Base-by-base conservation (phyloP, 768 basidiomycete genomes). In the Symmetrospora coprosmae region DNA sequence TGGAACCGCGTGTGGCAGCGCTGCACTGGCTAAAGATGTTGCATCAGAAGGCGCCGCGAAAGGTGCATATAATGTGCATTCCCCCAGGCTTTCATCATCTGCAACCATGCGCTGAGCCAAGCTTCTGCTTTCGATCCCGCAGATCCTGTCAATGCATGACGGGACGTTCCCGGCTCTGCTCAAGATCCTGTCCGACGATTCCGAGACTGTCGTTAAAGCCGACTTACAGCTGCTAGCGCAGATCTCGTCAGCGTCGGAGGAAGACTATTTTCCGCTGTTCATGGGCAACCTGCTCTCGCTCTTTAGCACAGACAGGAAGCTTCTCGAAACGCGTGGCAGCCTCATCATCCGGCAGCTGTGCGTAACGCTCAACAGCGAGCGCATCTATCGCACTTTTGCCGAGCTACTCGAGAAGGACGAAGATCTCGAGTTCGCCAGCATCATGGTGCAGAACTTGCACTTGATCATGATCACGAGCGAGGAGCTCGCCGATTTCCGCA, bases 361-460 rank as follows among this genome's bases (percentile, higher is more conserved):
- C 70, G 72, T 91, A 39, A 88, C 89, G 68, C 78, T 99, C 61
- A 94, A 90, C 71, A 87, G 90, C 0, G 94, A 99, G 72, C 79
- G 84, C 62, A 96, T 99, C 70, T 99, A 94, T 71, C 78, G 86
- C 43, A 87, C 89, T 0, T 88, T 96, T 70, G 92, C 94, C 0
- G 94, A 97, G 75, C 90, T 99, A 34, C 72, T 99, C 66, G 94
- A 97, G 75, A 91, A 90, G 71, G 94, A 99, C 75, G 94, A 97
- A 35, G 94, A 99, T 71, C 79, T 97, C 39, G 94, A 97, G 71
- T 97, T 97, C 72, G 91, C 92, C 1, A 88, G 90, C 67, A 85
- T 87, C 63, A 97, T 99, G 72, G 89, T 99, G 16, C 89, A 94
- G 75, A 96, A 97, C 73, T 76, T 99, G 47, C 97, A 89, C 70